Conservation (phyloP, 2,329 filamentous ascomycete genomes). For the Aspergillus sergii region DNA sequence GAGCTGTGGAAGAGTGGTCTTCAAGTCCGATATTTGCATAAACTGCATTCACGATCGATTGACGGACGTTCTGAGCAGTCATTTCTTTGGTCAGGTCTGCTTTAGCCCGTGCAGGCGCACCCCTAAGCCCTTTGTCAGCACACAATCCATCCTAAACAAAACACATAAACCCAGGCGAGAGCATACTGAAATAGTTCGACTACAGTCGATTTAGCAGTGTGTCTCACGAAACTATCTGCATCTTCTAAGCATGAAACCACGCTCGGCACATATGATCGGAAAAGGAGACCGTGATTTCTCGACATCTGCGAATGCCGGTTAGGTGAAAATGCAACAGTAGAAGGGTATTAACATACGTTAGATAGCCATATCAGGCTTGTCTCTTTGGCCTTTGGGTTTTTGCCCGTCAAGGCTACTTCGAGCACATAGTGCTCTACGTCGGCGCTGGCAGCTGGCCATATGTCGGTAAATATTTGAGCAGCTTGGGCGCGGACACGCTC, state of each 20-base stretch:
- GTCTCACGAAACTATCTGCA: constrained; percentile 83
- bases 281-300: constrained; percentile 74
- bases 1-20: constrained; percentile 23
- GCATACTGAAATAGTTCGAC: constrained; percentile 81
- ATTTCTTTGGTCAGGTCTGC: constrained; percentile 86
- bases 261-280: constrained; percentile 78
- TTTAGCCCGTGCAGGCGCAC: constrained; percentile 79
- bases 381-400: constrained; percentile 84
- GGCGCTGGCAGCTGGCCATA: constrained; percentile 68
- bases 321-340: background rate
- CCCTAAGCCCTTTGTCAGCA: constrained; percentile 48
- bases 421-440: constrained; percentile 82
- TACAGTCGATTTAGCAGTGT: constrained; percentile 78
- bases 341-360: constrained; percentile 56
- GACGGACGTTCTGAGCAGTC: constrained; percentile 79
- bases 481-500: constrained; percentile 80
- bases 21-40: constrained; percentile 69
- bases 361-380: constrained; percentile 82
- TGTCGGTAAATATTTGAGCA: constrained; percentile 72
- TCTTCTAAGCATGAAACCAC: constrained; percentile 89
- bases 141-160: constrained; percentile 4
- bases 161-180: background rate
- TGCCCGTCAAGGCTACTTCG: constrained; percentile 75
- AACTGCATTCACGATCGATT: constrained; percentile 81
- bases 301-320: constrained; percentile 65